Conservation (phyloP, 179 eudicot genomes). For the Silene coronaria region DNA sequence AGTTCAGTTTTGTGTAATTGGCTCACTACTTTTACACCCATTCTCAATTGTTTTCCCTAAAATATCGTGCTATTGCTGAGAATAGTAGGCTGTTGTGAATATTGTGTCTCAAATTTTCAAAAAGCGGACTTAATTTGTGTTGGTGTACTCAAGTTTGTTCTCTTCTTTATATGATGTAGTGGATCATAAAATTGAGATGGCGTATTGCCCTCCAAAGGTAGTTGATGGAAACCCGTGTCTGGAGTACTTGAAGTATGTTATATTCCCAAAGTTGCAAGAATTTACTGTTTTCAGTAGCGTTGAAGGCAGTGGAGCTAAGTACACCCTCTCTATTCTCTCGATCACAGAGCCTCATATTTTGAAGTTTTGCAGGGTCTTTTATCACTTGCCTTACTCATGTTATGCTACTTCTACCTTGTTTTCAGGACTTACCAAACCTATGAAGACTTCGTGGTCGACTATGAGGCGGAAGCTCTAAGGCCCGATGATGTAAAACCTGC, state of each 20-base stretch:
- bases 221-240: conserved; percentile 78
- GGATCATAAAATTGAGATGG: conserved; percentile 71
- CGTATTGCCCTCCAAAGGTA: conserved; percentile 75
- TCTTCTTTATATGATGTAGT: conserved; percentile 57
- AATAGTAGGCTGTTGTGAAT: too few species aligned
- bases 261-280: conserved; percentile 74
- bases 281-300: conserved; percentile 61
- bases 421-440: conserved; percentile 54
- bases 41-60: too few species aligned
- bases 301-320: conserved; percentile 78
- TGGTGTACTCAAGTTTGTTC: background rate
- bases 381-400: background rate
- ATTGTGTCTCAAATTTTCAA: too few species aligned
- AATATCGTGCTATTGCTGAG: too few species aligned
- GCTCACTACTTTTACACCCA: too few species aligned
- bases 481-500: conserved; percentile 80
- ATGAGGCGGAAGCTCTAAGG: conserved; percentile 58
- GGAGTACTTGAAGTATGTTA: conserved; percentile 67
- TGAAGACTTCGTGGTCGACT: conserved; percentile 62
- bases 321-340: conserved; percentile 24
- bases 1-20: too few species aligned
- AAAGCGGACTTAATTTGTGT: background rate
- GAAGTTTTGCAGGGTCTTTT: background rate
- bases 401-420: background rate
- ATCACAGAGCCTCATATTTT: background rate